Base-by-base conservation (phyloP, 176 grass and related monocot genomes). In the Raddia guianensis region DNA sequence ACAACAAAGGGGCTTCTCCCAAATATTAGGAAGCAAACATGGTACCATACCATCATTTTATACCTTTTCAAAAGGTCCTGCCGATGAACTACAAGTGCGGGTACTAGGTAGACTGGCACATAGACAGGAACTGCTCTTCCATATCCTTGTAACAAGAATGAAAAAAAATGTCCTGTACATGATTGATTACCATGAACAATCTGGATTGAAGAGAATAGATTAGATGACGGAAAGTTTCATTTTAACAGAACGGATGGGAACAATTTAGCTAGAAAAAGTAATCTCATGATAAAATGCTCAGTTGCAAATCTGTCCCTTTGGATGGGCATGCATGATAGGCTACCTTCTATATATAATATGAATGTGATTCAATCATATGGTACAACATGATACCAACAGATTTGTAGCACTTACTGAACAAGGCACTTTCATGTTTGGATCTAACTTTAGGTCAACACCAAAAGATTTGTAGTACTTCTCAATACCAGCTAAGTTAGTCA, bases 31-130 rank as follows among this genome's bases (percentile, higher is more conserved):
- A 73, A 64, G 49, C 60, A 80, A 85, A 82, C 19, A 66, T 50
- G 34, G 54, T 13, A 64, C 16, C 82, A 12, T 49, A 84, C 48
- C 56, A 49, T 37, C 45, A 6, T 13, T 44, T 4, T 58, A 58
- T 93, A 95, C 92, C 90, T 91, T 95, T 95, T 93, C 90, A 90
- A 49, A 68, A 99, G 92, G 68, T 85, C 84, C 87, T 95, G 85
- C 62, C 92, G 93, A 83, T 99, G 96, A 82, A 99, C 96, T 84
- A 98, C 90, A 56, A 98, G 86, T 50, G 96, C 96, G 62, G 96
- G 96, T 80, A 91, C 81, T 53, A 98, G 76, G 54, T 98, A 98
- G 57, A 98, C 96, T 56, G 96, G 96, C 76, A 95, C 48, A 80
- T 99, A 99, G 51, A 99, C 96, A 62, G 96, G 96, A 65, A 95